phyloP scores from a whole-genome alignment of 2,329 filamentous ascomycete species.

The Aurifilum marmelostoma region DNA sequence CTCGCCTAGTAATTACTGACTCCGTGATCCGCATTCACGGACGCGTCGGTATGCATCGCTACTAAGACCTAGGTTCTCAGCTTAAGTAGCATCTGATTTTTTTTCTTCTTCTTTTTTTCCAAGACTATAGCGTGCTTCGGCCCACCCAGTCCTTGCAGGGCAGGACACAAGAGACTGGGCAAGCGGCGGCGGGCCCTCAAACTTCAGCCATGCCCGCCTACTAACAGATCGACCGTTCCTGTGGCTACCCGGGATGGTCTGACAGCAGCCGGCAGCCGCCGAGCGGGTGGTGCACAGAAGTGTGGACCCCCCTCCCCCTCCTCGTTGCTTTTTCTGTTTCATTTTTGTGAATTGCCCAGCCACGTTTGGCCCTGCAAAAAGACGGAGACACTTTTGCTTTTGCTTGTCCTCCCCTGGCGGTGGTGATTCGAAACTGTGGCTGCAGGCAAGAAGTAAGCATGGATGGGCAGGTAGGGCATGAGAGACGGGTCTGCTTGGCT shows the following conservation, averaged over 20 bases:
- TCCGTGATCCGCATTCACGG: not conserved
- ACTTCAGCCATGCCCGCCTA: not conserved
- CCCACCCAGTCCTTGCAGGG: not conserved
- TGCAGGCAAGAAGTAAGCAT: not conserved
- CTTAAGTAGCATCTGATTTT: not conserved
- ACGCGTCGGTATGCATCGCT: not conserved
- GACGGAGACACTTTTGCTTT: not conserved
- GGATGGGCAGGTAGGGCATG: not conserved
- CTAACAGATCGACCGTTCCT: not conserved
- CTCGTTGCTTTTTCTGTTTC: slow-evolving; percentile 1
- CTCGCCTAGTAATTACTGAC: not conserved
- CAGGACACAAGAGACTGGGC: not conserved
- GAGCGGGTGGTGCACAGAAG: slow-evolving; percentile 7
- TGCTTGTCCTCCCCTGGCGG: not conserved
- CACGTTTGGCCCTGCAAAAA: not conserved
- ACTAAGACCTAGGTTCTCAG: not conserved
- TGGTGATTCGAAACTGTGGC: not conserved
- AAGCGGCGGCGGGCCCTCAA: not conserved
- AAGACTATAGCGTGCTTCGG: not conserved
- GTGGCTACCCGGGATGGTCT: slow-evolving; percentile 11
- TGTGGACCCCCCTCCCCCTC: not conserved
- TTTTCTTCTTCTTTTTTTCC: not conserved
- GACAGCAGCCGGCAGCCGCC: slow-evolving; percentile 16
- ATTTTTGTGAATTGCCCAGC: not conserved
- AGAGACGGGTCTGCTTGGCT: too few species aligned